A percentile compares a stretch with the other conserved stretches of the same genome.
These are phyloP conservation scores for Leptodermis oblonga DNA, from an alignment of 257 asterid genomes.

Conservation along the genomic window DNA sequence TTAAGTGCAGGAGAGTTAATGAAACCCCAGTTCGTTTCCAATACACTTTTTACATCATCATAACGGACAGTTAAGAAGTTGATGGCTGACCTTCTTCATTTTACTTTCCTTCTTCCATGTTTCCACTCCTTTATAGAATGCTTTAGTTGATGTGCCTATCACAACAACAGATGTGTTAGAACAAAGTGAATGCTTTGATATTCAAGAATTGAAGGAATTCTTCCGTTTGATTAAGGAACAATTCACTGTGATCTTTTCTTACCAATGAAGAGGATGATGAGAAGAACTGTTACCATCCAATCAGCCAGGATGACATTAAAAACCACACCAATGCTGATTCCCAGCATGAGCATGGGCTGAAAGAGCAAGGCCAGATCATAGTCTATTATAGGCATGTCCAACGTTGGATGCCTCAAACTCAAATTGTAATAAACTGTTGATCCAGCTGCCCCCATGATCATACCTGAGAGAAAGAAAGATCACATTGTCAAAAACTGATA, in stretches of 20 bases:
- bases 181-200: neutral
- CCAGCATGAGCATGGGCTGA: slow-evolving; percentile 43
- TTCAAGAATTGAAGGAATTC: neutral
- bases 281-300: slow-evolving; percentile 42
- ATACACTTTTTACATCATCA: too few species aligned
- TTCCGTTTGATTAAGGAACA: too few species aligned
- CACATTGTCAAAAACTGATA: neutral
- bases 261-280: slow-evolving; percentile 34
- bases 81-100: slow-evolving; percentile 25
- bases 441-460: slow-evolving; percentile 44
- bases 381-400: slow-evolving; percentile 38
- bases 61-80: neutral
- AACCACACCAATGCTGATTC: slow-evolving; percentile 41
- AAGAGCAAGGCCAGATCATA: slow-evolving; percentile 34
- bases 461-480: slow-evolving; percentile 17
- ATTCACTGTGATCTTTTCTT: neutral
- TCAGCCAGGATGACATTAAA: slow-evolving; percentile 40
- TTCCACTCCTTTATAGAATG: slow-evolving; percentile 33
- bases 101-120: slow-evolving; percentile 38
- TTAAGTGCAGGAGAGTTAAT: too few species aligned
- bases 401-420: slow-evolving; percentile 34
- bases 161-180: neutral
- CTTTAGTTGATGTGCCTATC: slow-evolving; percentile 36
- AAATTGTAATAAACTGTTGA: slow-evolving; percentile 37
- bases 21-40: too few species aligned